Evolutionary conservation across 495 filamentous ascomycete genomes (phyloP), one percentile per base, ranked within the genome.

Genomic region (Aspergillus baeticus): DNA sequence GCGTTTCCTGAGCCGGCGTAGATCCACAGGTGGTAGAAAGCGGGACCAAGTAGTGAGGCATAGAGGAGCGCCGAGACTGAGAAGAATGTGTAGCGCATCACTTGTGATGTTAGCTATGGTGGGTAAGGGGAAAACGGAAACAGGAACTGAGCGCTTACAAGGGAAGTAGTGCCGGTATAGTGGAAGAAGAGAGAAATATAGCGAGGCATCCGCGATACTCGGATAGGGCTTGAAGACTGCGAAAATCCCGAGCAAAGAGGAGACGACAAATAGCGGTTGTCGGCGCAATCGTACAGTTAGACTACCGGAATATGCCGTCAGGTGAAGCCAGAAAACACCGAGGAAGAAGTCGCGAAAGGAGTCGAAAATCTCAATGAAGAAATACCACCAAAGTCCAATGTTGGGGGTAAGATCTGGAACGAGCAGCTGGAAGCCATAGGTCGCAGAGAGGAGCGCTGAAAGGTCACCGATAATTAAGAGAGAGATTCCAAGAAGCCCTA

Each of bases 341-440:
- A 98, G 80, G 79, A 98, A 98, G 77, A 98, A 98, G 46, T 88
- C 87, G 20, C 94, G 85, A 80, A 98, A 98, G 5, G 91, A 93
- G 71, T 98, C 94, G 68, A 98, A 98, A 84, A 98, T 98, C 73
- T 98, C 94, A 62, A 93, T 95, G 74, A 98, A 98, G 72, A 98
- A 98, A 74, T 98, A 98, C 94, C 94, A 98, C 94, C 94, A 98
- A 0, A 98, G 80, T 2, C 94, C 94, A 36, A 95, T 86, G 60
- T 98, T 98, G 20, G 94, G 94, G 0, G 93, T 93, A 39, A 98
- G 77, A 72, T 98, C 95, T 1, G 92, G 92, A 4, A 98, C 84
- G 3, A 94, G 83, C 13, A 98, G 79, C 62, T 93, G 91, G 22
- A 96, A 88, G 52, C 92, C 91, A 66, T 98, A 98, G 1, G 93